These are phyloP conservation scores for Cytospora schulzeri DNA, from an alignment of 2,329 filamentous ascomycete genomes.

Conservation along the genomic window DNA sequence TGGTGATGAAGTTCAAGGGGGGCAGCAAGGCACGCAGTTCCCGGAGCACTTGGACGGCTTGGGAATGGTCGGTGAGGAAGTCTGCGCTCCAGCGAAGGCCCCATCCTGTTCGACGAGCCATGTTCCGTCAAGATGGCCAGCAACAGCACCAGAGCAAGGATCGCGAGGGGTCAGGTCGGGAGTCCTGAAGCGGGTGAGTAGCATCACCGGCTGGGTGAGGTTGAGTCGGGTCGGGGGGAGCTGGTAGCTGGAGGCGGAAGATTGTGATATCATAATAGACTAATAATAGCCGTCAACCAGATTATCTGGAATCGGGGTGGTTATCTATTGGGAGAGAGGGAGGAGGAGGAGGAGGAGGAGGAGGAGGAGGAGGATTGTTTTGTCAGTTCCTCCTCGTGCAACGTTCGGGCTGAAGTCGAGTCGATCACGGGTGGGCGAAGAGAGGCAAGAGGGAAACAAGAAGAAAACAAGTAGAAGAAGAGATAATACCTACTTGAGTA, in stretches of 20 bases:
- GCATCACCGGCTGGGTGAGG: conserved; percentile 19
- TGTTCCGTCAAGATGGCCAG: neutral
- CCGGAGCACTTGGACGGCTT: neutral
- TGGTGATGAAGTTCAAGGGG: conserved; percentile 61
- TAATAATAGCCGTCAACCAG: neutral
- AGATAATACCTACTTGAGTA: too few relatives aligned
- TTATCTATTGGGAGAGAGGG: too few relatives aligned
- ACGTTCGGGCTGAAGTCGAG: too few relatives aligned
- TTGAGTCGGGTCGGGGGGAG: conserved; percentile 8
- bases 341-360: too few relatives aligned
- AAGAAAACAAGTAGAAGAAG: too few relatives aligned
- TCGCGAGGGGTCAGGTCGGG: conserved; percentile 13
- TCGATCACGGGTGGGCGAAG: too few relatives aligned
- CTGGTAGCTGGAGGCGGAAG: conserved; percentile 3
- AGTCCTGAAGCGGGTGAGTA: conserved; percentile 14
- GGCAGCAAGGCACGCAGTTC: conserved; percentile 35
- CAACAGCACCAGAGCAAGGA: neutral
- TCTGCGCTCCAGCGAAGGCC: conserved; percentile 3
- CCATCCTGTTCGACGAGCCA: conserved; percentile 8
- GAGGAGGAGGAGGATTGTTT: too few relatives aligned
- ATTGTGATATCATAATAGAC: conserved; percentile 1
- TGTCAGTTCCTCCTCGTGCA: too few relatives aligned
- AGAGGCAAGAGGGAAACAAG: too few relatives aligned
- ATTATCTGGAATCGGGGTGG: neutral
- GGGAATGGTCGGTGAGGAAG: neutral